Base-by-base conservation (phyloP, 192 early-diverging fungal species). In the Coemansia sp. region DNA sequence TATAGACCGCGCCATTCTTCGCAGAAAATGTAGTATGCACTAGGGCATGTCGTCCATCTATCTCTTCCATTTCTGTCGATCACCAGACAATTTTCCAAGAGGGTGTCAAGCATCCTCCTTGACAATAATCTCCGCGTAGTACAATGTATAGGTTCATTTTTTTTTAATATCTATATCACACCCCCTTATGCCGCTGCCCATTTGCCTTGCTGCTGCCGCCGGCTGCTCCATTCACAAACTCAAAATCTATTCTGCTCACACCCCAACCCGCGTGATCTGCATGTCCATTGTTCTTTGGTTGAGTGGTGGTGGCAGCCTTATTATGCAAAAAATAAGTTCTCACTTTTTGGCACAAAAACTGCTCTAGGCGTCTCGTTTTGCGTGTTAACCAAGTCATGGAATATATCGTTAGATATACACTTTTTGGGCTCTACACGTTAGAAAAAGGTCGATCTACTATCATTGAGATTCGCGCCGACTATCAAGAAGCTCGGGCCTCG, bases 1-100 rank as follows among this genome's bases (percentile, higher is more conserved):
- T 48, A 48, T 48, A 48, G 46, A 48, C 46, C 46, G 46, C 46
- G 46, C 19, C n/a, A 48, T 48, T 48, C 46, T 48, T 48, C 46
- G 46, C 19, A 9, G 46, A 48, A 48, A 9, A 21, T 48, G 46
- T 19, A 19, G n/a, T 21, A 48, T 48, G 46, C 46, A 21, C 5
- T 19, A 8, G n/a, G n/a, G 9, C 46, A 48, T 48, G n/a, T 21
- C 46, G 46, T 48, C 46, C 46, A 48, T 48, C 46, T 48, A 21
- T 48, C 46, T 48, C 46, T 19, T 48, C 46, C 46, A 48, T 48
- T 48, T 48, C 19, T 17, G 46, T 48, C 19, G 4, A 48, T 48
- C 46, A 48, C 46, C 46, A 48, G 46, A 21, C 46, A 21, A 8
- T 6, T 21, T 48, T 23, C 19, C 19, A n/a, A 8, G 46, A 48